Evolutionary conservation across 2,329 filamentous ascomycete genomes (phyloP).

Genomic region (Phoma herbarum): DNA sequence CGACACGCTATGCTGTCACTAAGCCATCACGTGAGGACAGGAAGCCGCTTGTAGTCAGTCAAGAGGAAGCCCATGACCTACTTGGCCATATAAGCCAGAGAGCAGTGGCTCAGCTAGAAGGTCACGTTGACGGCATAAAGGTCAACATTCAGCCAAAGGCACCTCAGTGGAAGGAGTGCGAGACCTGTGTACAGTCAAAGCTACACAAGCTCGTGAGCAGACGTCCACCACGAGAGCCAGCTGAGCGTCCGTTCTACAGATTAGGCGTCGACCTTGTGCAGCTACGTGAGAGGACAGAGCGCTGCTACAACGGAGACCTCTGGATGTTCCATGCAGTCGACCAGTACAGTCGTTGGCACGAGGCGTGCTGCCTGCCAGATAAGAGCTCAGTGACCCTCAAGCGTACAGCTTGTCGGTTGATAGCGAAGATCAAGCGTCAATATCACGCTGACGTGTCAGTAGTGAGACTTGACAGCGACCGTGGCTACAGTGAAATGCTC

Average conservation of each 20-base stretch:
- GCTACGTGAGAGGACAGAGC: slow-evolving; percentile 10
- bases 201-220: background rate
- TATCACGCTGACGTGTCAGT: slow-evolving; percentile 8
- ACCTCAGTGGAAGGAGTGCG: background rate
- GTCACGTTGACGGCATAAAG: background rate
- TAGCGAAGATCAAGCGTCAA: slow-evolving; percentile 17
- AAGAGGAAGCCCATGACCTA: background rate
- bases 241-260: background rate
- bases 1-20: background rate
- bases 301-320: slow-evolving; percentile 14
- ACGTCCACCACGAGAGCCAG: background rate
- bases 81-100: no score
- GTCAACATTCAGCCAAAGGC: background rate
- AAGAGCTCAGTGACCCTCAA: slow-evolving; percentile 9
- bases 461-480: slow-evolving; percentile 14
- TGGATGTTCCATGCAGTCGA: slow-evolving; percentile 5
- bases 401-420: slow-evolving; percentile 2
- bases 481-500: slow-evolving; percentile 10
- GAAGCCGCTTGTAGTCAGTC: background rate
- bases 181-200: background rate
- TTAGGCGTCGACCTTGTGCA: slow-evolving; percentile 15
- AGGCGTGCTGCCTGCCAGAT: slow-evolving; percentile 4
- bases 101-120: no score
- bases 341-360: slow-evolving; percentile 16
- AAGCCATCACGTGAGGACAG: background rate